A percentile compares a stretch with the other conserved stretches of the same genome.
Conservation (phyloP, 192 early-diverging fungal genomes). For the Coemansia sp. region DNA sequence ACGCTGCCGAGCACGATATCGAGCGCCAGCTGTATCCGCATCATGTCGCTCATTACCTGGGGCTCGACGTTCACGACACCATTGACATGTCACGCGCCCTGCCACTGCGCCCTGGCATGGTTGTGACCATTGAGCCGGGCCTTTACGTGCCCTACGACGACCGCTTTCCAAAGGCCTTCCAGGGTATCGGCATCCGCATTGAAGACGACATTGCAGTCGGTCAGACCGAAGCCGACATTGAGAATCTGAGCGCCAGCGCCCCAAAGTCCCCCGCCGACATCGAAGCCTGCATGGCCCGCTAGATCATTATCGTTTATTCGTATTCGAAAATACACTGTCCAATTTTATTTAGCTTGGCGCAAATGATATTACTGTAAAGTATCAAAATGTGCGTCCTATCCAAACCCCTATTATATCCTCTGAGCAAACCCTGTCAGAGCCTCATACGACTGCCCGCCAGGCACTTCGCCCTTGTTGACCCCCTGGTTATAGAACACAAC, state of each 20-base stretch:
- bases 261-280: slow-evolving; percentile 88
- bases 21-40: slow-evolving; percentile 84
- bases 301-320: neutral
- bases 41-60: slow-evolving; percentile 92
- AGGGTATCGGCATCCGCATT: slow-evolving; percentile 90
- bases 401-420: slow-evolving; percentile 13
- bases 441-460: slow-evolving; percentile 45
- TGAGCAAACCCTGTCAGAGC: slow-evolving; percentile 26
- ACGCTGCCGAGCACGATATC: slow-evolving; percentile 76
- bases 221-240: slow-evolving; percentile 56
- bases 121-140: slow-evolving; percentile 94
- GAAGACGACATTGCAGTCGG: slow-evolving; percentile 94
- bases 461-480: slow-evolving; percentile 46
- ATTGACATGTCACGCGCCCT: slow-evolving; percentile 68
- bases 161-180: slow-evolving; percentile 74
- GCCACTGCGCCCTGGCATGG: slow-evolving; percentile 74
- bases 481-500: slow-evolving; percentile 43
- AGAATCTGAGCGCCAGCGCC: slow-evolving; percentile 65
- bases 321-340: too few species aligned
- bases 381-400: neutral
- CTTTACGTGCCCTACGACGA: slow-evolving; percentile 80
- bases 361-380: neutral
- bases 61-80: slow-evolving; percentile 94
- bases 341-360: too few species aligned
- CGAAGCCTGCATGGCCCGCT: slow-evolving; percentile 44